Base-by-base conservation (phyloP, 1,284 basidiomycete species). In the Heterobasidion irregulare region DNA sequence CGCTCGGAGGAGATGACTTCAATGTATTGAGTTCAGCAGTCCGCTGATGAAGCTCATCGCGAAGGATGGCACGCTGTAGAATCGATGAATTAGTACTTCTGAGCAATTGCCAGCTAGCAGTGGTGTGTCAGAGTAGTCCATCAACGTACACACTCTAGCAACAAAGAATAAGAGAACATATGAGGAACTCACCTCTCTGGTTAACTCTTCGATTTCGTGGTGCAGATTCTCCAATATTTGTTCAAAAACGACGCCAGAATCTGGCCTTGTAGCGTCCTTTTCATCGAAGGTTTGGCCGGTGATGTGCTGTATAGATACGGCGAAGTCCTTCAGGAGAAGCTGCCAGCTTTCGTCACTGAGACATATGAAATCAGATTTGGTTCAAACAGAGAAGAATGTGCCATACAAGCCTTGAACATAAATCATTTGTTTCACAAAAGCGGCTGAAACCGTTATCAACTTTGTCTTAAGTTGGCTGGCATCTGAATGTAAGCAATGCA, bases 231-330 rank as follows among this genome's bases (percentile, higher is more conserved):
- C 82, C 8, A 90, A 68, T 65, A 16, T 44, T 56, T 83, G 77
- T 52, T 82, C 75, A 16, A 83, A 71, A 3, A 73, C 71, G 0
- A 46, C 38, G 16, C 78, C 75, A 8, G 75, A 74, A 13, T 70
- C 65, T 26, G 5, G 26, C 4, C 5, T 26, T 26, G 26, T 26
- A 26, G 26, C 26, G 26, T 26, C 5, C 72, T 64, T 53, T 73
- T 85, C 75, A 41, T 83, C 78, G 9, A 86, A 70, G 48, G 79
- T 75, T 62, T 83, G 79, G 0, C 84, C 84, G n/a, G 85, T 86
- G 60, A 89, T 76, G 55, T 82, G 75, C 62, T 83, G 75, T 8
- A 89, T 79, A n/a, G 82, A 83, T 6, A 74, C 68, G 2, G 81
- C 70, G 66, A 88, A 90, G 6, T 72, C 72, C 53, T 79, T 79